These are phyloP conservation scores for Pelargonium myrrhifolium DNA, from an alignment of 441 rosid species.

Conservation along the genomic window DNA sequence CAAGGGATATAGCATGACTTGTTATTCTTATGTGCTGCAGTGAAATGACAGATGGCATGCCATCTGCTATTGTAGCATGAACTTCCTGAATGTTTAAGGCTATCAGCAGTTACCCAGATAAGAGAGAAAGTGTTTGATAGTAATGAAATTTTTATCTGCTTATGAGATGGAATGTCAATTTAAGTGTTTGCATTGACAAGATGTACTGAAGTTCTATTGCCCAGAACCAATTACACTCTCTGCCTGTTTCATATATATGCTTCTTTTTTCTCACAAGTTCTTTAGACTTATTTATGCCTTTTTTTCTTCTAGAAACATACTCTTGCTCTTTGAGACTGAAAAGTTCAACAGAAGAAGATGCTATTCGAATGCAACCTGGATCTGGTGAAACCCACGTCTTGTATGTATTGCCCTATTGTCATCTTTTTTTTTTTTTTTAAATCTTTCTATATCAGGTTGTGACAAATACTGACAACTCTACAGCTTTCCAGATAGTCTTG, in stretches of 20 bases:
- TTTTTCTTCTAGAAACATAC: conserved; percentile 46
- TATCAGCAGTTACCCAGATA: not conserved
- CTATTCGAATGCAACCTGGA: conserved; percentile 80
- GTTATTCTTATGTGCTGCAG: conserved; percentile 3
- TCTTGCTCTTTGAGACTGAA: conserved; percentile 71
- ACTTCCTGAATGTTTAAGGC: not conserved
- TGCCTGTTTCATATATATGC: not conserved
- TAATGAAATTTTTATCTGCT: not conserved
- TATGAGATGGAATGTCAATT: not conserved
- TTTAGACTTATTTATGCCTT: not conserved
- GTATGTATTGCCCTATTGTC: conserved; percentile 40
- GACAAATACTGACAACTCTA: conserved; percentile 28
- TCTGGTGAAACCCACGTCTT: conserved; percentile 91
- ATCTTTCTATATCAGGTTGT: conserved; percentile 16
- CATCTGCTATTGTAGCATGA: not conserved
- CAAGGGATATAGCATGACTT: conserved; percentile 15
- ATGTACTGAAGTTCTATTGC: no score
- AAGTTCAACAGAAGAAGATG: conserved; percentile 76
- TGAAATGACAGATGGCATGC: not conserved
- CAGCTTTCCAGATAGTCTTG: conserved; percentile 96
- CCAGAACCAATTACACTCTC: not conserved
- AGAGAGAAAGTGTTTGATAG: not conserved
- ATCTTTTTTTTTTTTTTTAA: conserved; percentile 9
- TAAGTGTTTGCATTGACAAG: not conserved
- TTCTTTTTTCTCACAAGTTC: not conserved